phyloP scores from a whole-genome alignment of 495 filamentous ascomycete genomes.

The Tuber melanosporum region DNA sequence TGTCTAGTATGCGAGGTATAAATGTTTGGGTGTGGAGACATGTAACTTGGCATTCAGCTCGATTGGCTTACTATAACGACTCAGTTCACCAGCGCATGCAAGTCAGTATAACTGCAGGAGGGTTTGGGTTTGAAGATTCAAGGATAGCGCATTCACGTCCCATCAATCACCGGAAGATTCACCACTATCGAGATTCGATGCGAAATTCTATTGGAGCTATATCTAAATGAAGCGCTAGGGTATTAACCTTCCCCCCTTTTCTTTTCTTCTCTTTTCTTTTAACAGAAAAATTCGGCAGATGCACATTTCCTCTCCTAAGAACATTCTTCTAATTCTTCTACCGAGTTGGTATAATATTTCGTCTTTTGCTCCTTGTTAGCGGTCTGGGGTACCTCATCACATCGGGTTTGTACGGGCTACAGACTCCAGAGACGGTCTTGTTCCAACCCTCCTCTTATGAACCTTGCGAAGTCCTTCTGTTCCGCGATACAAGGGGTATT shows the following conservation, averaged over 20 bases:
- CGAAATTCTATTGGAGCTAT: background rate
- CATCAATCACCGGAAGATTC: background rate
- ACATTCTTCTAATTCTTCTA: background rate
- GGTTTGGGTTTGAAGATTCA: background rate
- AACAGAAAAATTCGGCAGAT: background rate
- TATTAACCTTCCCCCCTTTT: background rate
- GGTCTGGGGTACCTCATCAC: background rate
- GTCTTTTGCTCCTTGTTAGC: background rate
- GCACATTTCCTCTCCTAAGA: background rate
- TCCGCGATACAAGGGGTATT: background rate
- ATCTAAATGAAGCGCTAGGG: background rate
- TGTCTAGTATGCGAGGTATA: background rate
- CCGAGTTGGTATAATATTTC: background rate
- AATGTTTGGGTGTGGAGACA: background rate
- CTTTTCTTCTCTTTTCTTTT: background rate
- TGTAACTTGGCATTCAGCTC: background rate
- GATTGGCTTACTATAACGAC: background rate
- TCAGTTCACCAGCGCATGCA: background rate
- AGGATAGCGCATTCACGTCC: background rate
- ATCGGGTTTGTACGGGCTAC: background rate
- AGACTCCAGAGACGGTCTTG: background rate
- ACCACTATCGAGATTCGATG: background rate
- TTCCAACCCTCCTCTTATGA: background rate
- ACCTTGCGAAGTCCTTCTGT: background rate
- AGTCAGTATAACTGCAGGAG: background rate